Conservation (phyloP, 106 monocot genomes). For the Apostasia shenzhenica region DNA sequence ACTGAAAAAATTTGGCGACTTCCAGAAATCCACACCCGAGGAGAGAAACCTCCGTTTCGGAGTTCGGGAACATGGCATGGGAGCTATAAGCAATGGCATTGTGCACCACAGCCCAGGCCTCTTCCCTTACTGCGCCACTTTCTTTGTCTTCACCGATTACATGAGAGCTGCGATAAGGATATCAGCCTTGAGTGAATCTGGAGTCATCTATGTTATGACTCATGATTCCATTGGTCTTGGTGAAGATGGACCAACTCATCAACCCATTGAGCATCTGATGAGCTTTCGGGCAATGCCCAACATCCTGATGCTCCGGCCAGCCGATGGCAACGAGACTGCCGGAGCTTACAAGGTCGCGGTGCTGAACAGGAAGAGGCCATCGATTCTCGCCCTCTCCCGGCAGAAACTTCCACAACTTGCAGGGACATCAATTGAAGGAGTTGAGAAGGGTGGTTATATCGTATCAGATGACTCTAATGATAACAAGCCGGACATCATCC, state of each 20-base stretch:
- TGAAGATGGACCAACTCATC: constrained; percentile 91
- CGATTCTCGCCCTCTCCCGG: constrained; percentile 66
- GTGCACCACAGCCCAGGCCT: constrained; percentile 71
- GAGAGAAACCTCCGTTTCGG: constrained; percentile 80
- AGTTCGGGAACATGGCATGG: constrained; percentile 87
- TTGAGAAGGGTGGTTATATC: constrained; percentile 74
- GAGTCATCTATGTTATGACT: constrained; percentile 89
- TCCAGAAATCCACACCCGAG: constrained; percentile 71
- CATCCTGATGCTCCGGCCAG: constrained; percentile 71
- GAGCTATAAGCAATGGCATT: constrained; percentile 81
- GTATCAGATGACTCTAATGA: constrained; percentile 69
- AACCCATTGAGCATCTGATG: constrained; percentile 75
- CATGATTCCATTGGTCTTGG: constrained; percentile 91
- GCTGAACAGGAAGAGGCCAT: constrained; percentile 58
- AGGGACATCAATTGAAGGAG: constrained; percentile 66
- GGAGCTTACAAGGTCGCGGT: constrained; percentile 75
- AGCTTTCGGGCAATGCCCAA: constrained; percentile 91
- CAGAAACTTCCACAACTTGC: constrained; percentile 81
- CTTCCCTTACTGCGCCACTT: constrained; percentile 79
- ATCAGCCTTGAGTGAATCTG: constrained; percentile 54
- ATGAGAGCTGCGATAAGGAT: constrained; percentile 77
- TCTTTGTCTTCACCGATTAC: constrained; percentile 93
- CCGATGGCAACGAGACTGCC: constrained; percentile 83
- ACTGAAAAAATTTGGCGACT: constrained; percentile 69
- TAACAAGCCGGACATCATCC: constrained; percentile 64